Conservation (phyloP, 2,329 filamentous ascomycete species). For the Penicillium sclerotigenum region DNA sequence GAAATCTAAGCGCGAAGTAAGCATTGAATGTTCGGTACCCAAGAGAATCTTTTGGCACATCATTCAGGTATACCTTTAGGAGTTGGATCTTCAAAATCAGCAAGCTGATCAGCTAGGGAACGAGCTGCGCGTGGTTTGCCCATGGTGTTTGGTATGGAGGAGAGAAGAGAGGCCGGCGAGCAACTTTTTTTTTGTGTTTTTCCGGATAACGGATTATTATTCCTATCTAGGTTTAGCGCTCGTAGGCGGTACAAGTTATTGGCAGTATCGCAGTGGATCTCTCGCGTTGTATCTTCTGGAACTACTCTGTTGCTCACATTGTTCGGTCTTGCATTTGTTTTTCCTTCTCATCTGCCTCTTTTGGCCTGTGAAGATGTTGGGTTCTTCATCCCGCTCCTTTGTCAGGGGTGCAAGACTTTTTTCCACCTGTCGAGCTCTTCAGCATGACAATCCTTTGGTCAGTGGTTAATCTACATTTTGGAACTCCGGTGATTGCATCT, state of each 20-base stretch:
- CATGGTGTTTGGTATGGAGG: constrained; percentile 21
- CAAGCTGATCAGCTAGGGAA: constrained; percentile 58
- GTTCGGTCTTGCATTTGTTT: neutral
- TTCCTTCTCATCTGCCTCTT: neutral
- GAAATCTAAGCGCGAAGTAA: constrained; percentile 56
- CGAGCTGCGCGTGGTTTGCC: constrained; percentile 51
- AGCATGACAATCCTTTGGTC: constrained; percentile 90
- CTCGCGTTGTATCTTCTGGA: neutral
- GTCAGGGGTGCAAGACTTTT: constrained; percentile 50
- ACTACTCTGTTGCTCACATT: neutral
- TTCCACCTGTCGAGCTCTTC: constrained; percentile 53
- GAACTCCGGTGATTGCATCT: neutral
- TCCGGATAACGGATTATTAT: constrained; percentile 23
- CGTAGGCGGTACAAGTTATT: neutral
- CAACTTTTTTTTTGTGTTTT: constrained; percentile 27
- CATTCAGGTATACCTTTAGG: constrained; percentile 54
- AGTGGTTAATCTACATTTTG: constrained; percentile 6
- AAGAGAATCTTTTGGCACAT: neutral
- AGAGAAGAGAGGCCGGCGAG: constrained; percentile 5
- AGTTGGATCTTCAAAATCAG: constrained; percentile 60
- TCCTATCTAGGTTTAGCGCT: constrained; percentile 12
- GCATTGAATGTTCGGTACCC: neutral
- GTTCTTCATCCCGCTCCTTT: neutral
- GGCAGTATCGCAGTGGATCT: constrained; percentile 13
- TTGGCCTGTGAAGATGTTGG: neutral